A percentile compares a stretch with the other conserved stretches of the same genome.
phyloP scores from a whole-genome alignment of 805 yeast species.

The Pichia occidentalis region DNA sequence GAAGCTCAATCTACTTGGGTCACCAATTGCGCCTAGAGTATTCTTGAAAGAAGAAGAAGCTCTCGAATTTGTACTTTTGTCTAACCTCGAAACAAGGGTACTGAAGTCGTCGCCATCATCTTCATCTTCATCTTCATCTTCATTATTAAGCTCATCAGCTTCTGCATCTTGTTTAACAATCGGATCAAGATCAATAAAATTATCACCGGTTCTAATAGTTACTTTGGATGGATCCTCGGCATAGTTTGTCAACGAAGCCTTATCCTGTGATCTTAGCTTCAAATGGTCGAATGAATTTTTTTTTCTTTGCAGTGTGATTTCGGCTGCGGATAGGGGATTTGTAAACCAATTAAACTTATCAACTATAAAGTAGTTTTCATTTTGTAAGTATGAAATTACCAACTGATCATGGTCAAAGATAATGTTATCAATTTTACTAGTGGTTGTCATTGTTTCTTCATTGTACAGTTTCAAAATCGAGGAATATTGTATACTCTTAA shows the following conservation, averaged over 20 bases:
- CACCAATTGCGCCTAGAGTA: slow-evolving; percentile 22
- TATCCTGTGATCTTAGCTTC: slow-evolving; percentile 35
- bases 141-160: slow-evolving; percentile 50
- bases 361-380: slow-evolving; percentile 49
- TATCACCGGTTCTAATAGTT: slow-evolving; percentile 42
- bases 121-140: slow-evolving; percentile 39
- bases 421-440: slow-evolving; percentile 18
- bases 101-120: slow-evolving; percentile 32
- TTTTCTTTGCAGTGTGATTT: slow-evolving; percentile 21
- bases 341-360: slow-evolving; percentile 46
- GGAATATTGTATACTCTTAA: slow-evolving; percentile 45
- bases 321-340: slow-evolving; percentile 19
- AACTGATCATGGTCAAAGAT: slow-evolving; percentile 30
- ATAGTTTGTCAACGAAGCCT: slow-evolving; percentile 12
- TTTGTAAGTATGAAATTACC: slow-evolving; percentile 55
- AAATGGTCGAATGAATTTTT: slow-evolving; percentile 29
- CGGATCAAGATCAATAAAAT: slow-evolving; percentile 42
- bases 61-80: slow-evolving; percentile 14
- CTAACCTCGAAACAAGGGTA: slow-evolving; percentile 49
- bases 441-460: slow-evolving; percentile 22
- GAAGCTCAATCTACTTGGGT: slow-evolving; percentile 39
- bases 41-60: too few species aligned
- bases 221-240: slow-evolving; percentile 23
- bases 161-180: slow-evolving; percentile 48
- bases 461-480: slow-evolving; percentile 36